A percentile compares a stretch with the other conserved stretches of the same genome.
These are phyloP conservation scores for Erysimum pusillum DNA, from an alignment of 441 rosid species.

Conservation along the genomic window DNA sequence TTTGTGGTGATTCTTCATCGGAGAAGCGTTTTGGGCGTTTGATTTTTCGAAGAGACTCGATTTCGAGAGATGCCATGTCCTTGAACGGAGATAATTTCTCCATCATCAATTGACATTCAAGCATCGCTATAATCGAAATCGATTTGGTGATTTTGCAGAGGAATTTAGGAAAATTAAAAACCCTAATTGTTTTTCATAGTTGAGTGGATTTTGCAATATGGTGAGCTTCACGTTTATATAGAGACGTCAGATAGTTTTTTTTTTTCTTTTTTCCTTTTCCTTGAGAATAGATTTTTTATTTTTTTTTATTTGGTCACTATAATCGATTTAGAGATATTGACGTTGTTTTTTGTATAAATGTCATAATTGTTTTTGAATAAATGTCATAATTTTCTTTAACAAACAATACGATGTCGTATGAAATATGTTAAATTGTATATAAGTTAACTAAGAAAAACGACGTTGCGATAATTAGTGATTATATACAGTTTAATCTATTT, in stretches of 20 bases:
- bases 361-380: too few relatives aligned
- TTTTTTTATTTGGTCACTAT: too few relatives aligned
- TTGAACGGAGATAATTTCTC: constrained; percentile 31
- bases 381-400: too few relatives aligned
- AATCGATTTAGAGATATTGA: too few relatives aligned
- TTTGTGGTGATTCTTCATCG: neutral
- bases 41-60: constrained; percentile 17
- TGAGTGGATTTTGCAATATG: neutral
- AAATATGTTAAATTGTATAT: too few relatives aligned
- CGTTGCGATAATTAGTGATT: too few relatives aligned
- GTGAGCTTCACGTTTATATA: neutral
- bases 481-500: too few relatives aligned
- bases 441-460: too few relatives aligned
- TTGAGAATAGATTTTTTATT: too few relatives aligned
- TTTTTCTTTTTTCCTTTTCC: too few relatives aligned
- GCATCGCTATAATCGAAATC: neutral
- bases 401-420: too few relatives aligned
- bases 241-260: neutral
- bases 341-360: too few relatives aligned
- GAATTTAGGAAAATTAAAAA: neutral
- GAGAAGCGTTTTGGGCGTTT: constrained; percentile 34
- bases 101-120: constrained; percentile 13
- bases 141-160: neutral
- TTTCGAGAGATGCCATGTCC: neutral
- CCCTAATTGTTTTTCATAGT: neutral